These are phyloP conservation scores for Cryomyces minteri DNA, from an alignment of 495 filamentous ascomycete species.

Conservation along the genomic window DNA sequence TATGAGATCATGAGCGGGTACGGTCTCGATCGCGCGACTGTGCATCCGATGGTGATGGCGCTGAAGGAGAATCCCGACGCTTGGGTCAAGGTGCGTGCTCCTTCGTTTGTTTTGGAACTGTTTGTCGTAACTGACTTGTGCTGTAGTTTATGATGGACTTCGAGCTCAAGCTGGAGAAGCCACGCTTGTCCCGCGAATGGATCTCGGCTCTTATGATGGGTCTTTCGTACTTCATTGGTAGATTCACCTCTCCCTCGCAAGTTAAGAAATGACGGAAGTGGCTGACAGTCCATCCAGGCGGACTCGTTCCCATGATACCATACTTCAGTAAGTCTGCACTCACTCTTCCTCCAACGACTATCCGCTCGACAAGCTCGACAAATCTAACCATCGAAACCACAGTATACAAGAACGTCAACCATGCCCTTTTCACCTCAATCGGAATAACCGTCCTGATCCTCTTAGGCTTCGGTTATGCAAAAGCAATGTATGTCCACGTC, in stretches of 20 bases:
- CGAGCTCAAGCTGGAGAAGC: conserved; percentile 28
- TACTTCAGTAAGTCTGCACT: conserved; percentile 28
- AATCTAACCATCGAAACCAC: no score
- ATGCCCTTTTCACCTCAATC: conserved; percentile 29
- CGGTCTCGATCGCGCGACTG: conserved; percentile 17
- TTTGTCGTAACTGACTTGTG: not conserved
- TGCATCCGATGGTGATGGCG: conserved; percentile 20
- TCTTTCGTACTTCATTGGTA: conserved; percentile 31
- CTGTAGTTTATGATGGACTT: conserved; percentile 35
- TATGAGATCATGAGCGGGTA: conserved; percentile 23
- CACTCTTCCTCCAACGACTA: conserved; percentile 12
- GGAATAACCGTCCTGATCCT: conserved; percentile 32
- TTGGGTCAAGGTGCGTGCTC: conserved; percentile 23
- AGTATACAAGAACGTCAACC: no score
- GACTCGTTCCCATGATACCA: conserved; percentile 36
- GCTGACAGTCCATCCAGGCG: conserved; percentile 13
- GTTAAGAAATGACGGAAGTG: not conserved
- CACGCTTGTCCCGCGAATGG: conserved; percentile 22
- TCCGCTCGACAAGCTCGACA: no score
- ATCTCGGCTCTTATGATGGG: conserved; percentile 33
- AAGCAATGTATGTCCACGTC: no score
- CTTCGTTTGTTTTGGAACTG: not conserved
- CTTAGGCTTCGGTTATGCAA: conserved; percentile 29
- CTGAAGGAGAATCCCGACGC: conserved; percentile 21
- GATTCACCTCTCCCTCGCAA: conserved; percentile 1